Evolutionary conservation across 495 filamentous ascomycete species (phyloP).

Genomic region (Cercophora samala): DNA sequence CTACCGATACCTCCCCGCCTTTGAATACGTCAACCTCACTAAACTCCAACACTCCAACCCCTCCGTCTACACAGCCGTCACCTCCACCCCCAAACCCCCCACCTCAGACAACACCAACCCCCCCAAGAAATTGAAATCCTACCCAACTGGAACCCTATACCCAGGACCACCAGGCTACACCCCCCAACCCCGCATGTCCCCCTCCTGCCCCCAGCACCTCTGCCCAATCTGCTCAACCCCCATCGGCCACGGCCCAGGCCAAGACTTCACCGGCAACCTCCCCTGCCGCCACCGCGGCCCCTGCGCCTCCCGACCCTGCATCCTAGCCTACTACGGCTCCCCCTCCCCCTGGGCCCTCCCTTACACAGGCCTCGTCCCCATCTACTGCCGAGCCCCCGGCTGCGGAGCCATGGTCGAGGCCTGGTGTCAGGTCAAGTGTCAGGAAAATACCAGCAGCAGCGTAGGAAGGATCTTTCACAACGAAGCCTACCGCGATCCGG

Average conservation of each 20-base stretch:
- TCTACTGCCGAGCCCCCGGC: conserved; percentile 10
- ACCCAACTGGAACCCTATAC: not conserved
- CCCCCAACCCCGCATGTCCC: not conserved
- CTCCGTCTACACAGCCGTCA: not conserved
- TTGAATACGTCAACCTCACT: not conserved
- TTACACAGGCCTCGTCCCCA: not conserved
- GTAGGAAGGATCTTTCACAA: no score
- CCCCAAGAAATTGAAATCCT: not conserved
- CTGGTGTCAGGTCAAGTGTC: conserved; percentile 6
- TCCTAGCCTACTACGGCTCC: conserved; percentile 14
- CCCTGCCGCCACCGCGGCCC: conserved; percentile 16
- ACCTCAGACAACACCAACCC: not conserved
- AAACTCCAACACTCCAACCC: not conserved
- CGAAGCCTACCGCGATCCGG: no score
- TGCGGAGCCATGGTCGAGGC: conserved; percentile 1
- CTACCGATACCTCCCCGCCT: not conserved
- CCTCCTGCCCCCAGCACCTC: conserved; percentile 3
- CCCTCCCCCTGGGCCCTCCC: not conserved
- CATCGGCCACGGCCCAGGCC: conserved; percentile 3
- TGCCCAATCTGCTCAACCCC: conserved; percentile 13
- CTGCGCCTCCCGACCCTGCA: not conserved
- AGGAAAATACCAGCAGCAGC: no score
- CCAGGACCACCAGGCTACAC: not conserved
- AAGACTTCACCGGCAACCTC: conserved; percentile 14
- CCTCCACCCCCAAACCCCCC: not conserved